These are phyloP conservation scores for Parmelia sp. DNA, from an alignment of 495 filamentous ascomycete species.

Conservation along the genomic window DNA sequence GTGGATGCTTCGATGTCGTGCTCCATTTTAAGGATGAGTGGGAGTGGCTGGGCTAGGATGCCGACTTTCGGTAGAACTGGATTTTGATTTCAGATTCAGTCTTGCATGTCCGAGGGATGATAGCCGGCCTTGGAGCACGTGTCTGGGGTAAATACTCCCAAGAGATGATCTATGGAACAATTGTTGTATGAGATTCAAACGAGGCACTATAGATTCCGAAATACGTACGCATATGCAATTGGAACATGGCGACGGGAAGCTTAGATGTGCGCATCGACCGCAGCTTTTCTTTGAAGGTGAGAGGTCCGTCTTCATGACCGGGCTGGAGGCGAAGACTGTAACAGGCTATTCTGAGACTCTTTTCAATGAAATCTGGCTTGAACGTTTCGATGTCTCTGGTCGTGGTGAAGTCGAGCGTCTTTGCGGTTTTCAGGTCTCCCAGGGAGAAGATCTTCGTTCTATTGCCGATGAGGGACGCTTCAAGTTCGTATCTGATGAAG, in stretches of 20 bases:
- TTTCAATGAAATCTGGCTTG: background rate
- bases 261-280: slow-evolving; percentile 1
- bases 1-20: slow-evolving; percentile 3
- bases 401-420: background rate
- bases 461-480: slow-evolving; percentile 4
- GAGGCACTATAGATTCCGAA: too few relatives aligned
- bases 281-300: slow-evolving; percentile 8
- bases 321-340: slow-evolving; percentile 4
- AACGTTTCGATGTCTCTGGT: slow-evolving; percentile 1
- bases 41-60: background rate
- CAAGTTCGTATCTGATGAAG: slow-evolving; percentile 14
- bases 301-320: slow-evolving; percentile 4
- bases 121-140: too few relatives aligned
- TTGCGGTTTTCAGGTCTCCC: background rate
- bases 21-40: slow-evolving; percentile 1
- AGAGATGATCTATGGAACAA: too few relatives aligned
- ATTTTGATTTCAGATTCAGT: too few relatives aligned
- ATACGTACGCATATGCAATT: background rate
- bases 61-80: slow-evolving; percentile 5
- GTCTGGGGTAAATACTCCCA: too few relatives aligned
- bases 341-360: background rate
- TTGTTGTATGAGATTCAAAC: too few relatives aligned
- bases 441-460: background rate
- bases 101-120: too few relatives aligned
- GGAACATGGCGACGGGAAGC: slow-evolving; percentile 4